phyloP scores from a whole-genome alignment of 768 basidiomycete genomes.

The Leucocoprinus leucothites region DNA sequence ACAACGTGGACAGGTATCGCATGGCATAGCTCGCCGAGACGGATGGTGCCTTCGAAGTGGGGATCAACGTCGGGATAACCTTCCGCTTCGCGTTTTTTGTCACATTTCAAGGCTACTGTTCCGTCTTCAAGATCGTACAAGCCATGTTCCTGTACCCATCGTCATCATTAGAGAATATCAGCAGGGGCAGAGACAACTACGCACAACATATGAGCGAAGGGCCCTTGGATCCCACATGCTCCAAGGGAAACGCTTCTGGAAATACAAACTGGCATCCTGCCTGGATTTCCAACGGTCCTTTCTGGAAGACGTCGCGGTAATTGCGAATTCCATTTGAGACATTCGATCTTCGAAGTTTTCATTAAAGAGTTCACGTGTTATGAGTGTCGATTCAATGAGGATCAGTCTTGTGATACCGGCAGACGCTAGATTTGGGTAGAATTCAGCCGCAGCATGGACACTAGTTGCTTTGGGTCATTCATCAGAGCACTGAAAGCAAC shows the following conservation, averaged over 20 bases:
- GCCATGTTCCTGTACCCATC: slow-evolving; percentile 29
- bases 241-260: slow-evolving; percentile 44
- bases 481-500: background rate
- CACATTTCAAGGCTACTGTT: slow-evolving; percentile 39
- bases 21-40: slow-evolving; percentile 31
- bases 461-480: slow-evolving; percentile 18
- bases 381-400: slow-evolving; percentile 43
- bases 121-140: slow-evolving; percentile 25
- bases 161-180: background rate
- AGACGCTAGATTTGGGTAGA: slow-evolving; percentile 23
- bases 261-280: slow-evolving; percentile 39
- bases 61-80: slow-evolving; percentile 43
- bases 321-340: slow-evolving; percentile 33
- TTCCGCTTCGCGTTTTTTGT: slow-evolving; percentile 40
- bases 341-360: slow-evolving; percentile 34
- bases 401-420: slow-evolving; percentile 30
- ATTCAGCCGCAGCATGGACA: slow-evolving; percentile 33
- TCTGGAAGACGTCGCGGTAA: slow-evolving; percentile 32
- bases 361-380: slow-evolving; percentile 35
- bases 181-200: slow-evolving; percentile 15
- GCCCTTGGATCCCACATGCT: slow-evolving; percentile 41
- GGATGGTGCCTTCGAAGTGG: slow-evolving; percentile 36
- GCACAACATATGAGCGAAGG: slow-evolving; percentile 34
- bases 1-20: slow-evolving; percentile 42
- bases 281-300: slow-evolving; percentile 38